These are phyloP conservation scores for Wickerhamiella musiphila DNA, from an alignment of 805 yeast species.

Conservation along the genomic window DNA sequence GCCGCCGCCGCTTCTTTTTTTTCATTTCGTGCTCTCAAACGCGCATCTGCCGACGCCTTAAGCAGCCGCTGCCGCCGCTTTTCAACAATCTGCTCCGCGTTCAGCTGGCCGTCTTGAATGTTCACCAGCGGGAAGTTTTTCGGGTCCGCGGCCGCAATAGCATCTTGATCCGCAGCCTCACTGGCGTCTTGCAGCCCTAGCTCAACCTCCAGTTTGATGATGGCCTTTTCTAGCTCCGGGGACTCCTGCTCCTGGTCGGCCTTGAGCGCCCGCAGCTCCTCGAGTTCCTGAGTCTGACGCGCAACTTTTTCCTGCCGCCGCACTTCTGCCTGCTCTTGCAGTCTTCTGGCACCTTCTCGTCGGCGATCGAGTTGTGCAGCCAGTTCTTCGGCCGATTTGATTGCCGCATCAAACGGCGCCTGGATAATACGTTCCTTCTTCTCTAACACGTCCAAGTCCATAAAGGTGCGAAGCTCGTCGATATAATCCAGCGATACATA, in stretches of 20 bases:
- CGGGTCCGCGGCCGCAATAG: conserved; percentile 28
- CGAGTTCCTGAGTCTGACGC: conserved; percentile 66
- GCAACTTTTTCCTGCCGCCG: conserved; percentile 62
- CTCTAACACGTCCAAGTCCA: conserved; percentile 49
- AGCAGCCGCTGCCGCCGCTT: conserved; percentile 68
- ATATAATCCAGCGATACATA: conserved; percentile 56
- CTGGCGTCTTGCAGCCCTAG: conserved; percentile 8
- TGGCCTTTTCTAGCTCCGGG: conserved; percentile 43
- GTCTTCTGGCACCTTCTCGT: conserved; percentile 66
- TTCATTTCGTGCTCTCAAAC: conserved; percentile 64
- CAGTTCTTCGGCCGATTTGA: conserved; percentile 72
- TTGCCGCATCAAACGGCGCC: conserved; percentile 49
- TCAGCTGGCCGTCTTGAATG: conserved; percentile 66
- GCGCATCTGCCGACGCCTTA: conserved; percentile 79
- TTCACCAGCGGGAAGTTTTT: conserved; percentile 63
- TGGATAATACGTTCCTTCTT: conserved; percentile 61
- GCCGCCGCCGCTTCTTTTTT: conserved; percentile 49
- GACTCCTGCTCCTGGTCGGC: conserved; percentile 60
- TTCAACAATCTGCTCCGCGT: conserved; percentile 66
- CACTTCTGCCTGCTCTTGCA: conserved; percentile 86
- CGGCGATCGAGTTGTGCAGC: conserved; percentile 61
- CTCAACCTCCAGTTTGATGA: conserved; percentile 19
- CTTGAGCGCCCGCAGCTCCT: conserved; percentile 45
- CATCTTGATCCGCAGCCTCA: conserved; percentile 33
- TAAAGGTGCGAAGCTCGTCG: conserved; percentile 37